Percentiles rank a stretch among this genome's conserved stretches.
Conservation (phyloP, 768 basidiomycete species). For the Tricholoma saponaceum region DNA sequence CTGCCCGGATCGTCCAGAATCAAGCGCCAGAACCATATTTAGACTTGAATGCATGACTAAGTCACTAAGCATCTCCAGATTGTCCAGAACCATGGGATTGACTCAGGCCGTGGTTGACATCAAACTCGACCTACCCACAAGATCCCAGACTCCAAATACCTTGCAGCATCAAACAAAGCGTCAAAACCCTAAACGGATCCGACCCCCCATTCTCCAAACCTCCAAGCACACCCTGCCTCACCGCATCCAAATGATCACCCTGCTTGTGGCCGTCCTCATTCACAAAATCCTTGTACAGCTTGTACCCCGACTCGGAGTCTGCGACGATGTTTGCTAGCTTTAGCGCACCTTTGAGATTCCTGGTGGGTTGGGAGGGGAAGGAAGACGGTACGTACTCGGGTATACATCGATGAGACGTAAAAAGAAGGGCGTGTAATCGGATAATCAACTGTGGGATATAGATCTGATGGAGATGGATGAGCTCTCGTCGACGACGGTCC, state of each 20-base stretch:
- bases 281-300: conserved; percentile 83
- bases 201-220: conserved; percentile 73
- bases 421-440: conserved; percentile 49
- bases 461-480: conserved; percentile 80
- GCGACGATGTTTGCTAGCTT: conserved; percentile 82
- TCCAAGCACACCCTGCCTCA: conserved; percentile 67
- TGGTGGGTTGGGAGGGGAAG: conserved; percentile 21
- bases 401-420: conserved; percentile 56
- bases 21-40: too few species aligned
- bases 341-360: conserved; percentile 73
- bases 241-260: conserved; percentile 68
- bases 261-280: conserved; percentile 56
- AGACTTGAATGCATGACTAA: too few species aligned
- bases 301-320: conserved; percentile 77
- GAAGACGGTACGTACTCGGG: conserved; percentile 49
- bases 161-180: not conserved
- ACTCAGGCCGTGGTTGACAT: too few species aligned
- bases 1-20: too few species aligned
- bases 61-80: too few species aligned
- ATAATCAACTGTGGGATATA: conserved; percentile 89
- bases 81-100: too few species aligned
- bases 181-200: conserved; percentile 61
- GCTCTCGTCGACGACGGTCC: conserved; percentile 58
- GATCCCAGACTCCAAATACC: too few species aligned
- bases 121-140: too few species aligned